Conservation (phyloP, 371 early-diverging fungal species). For the Circinella minor region DNA sequence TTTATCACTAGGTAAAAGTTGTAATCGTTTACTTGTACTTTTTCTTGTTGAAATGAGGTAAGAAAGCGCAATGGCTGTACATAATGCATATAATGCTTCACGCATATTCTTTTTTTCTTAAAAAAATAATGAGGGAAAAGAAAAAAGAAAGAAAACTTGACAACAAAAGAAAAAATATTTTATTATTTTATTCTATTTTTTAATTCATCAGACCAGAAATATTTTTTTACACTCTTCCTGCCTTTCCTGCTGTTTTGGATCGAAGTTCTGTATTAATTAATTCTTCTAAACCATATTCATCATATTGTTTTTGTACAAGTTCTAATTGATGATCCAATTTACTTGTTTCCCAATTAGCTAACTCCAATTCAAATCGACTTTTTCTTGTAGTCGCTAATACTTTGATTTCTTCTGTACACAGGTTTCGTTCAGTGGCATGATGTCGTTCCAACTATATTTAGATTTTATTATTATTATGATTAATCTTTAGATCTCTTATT, state of each 20-base stretch:
- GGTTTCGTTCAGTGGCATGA: constrained; percentile 34
- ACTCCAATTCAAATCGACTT: constrained; percentile 51
- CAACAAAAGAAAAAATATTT: background rate
- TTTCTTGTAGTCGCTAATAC: constrained; percentile 43
- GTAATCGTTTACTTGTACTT: constrained; percentile 15
- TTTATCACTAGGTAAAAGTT: constrained; percentile 17
- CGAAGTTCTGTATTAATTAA: constrained; percentile 29
- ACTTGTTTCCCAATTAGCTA: constrained; percentile 62
- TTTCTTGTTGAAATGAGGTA: background rate
- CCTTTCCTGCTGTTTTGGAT: constrained; percentile 8
- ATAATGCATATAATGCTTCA: background rate
- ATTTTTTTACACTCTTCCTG: background rate
- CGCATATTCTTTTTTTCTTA: background rate
- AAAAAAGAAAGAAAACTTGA: background rate
- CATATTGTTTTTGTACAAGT: constrained; percentile 55
- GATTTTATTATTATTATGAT: no score
- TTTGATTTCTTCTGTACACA: constrained; percentile 49
- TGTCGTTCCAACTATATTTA: constrained; percentile 40
- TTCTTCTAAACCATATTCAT: constrained; percentile 51
- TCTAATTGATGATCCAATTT: constrained; percentile 59
- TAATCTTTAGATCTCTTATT: no score
- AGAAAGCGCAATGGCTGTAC: background rate
- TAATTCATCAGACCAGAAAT: no score
- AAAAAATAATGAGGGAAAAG: no score
- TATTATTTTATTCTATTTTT: background rate